These are phyloP conservation scores for Umbilicaria muhlenbergii DNA, from an alignment of 495 filamentous ascomycete species.

Conservation along the genomic window DNA sequence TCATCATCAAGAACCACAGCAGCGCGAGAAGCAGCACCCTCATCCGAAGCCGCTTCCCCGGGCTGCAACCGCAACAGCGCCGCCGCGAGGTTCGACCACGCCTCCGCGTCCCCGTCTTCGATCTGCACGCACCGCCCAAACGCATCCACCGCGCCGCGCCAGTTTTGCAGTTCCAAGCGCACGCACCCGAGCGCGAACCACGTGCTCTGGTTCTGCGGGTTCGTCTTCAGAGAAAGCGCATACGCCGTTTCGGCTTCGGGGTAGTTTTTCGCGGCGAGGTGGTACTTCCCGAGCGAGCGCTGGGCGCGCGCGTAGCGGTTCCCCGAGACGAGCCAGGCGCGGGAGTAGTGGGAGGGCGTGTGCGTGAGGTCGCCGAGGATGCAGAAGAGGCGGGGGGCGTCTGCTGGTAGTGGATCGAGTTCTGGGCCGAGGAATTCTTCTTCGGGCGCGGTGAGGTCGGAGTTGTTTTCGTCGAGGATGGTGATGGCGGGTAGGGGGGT, in stretches of 20 bases:
- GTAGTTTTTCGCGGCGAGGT: constrained; percentile 45
- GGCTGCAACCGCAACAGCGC: constrained; percentile 42
- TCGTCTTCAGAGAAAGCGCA: constrained; percentile 54
- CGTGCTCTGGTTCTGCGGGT: constrained; percentile 59
- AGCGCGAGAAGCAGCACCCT: constrained; percentile 10
- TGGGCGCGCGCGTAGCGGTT: constrained; percentile 74
- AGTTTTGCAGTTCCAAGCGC: constrained; percentile 57
- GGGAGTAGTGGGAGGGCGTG: constrained; percentile 56
- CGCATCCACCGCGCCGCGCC: constrained; percentile 67
- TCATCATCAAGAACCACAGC: too few relatives aligned
- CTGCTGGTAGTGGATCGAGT: constrained; percentile 50
- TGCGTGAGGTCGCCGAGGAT: constrained; percentile 80
- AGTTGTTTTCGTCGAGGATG: neutral
- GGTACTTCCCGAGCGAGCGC: constrained; percentile 66
- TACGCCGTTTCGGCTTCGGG: constrained; percentile 66
- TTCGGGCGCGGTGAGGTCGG: constrained; percentile 16
- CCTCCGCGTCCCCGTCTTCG: constrained; percentile 78
- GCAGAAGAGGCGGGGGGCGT: constrained; percentile 81
- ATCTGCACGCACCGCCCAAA: constrained; percentile 66
- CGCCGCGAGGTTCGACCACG: constrained; percentile 88
- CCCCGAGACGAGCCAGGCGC: constrained; percentile 77
- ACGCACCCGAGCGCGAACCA: constrained; percentile 92
- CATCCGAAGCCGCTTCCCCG: constrained; percentile 20
- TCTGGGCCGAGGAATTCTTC: constrained; percentile 44
- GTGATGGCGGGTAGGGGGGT: constrained; percentile 20